A percentile compares a stretch with the other conserved stretches of the same genome.
phyloP scores from a whole-genome alignment of 352 stramenopile species.

The Elongisporangium prolatum region DNA sequence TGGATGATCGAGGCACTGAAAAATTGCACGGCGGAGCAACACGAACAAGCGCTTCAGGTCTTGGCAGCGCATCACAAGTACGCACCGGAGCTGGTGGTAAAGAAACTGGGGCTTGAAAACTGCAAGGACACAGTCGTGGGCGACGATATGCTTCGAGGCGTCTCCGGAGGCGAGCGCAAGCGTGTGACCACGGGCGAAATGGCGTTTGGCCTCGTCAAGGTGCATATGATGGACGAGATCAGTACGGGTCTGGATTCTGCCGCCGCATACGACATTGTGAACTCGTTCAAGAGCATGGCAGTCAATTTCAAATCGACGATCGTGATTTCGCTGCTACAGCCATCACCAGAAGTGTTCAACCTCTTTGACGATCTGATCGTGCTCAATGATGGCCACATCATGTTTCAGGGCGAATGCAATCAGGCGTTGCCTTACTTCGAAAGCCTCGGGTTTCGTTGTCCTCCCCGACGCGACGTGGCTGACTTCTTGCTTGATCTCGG shows the following conservation, averaged over 20 bases:
- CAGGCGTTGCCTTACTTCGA: conserved; percentile 44
- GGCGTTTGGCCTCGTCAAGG: conserved; percentile 66
- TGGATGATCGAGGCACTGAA: conserved; percentile 25
- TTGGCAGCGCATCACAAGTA: conserved; percentile 9
- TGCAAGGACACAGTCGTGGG: conserved; percentile 22
- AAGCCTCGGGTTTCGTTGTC: conserved; percentile 38
- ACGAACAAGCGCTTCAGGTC: conserved; percentile 9
- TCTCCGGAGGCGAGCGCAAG: conserved; percentile 89
- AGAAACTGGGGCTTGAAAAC: conserved; percentile 25
- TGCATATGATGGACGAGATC: conserved; percentile 81
- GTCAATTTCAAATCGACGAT: conserved; percentile 43
- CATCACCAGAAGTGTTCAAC: conserved; percentile 90
- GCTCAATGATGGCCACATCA: conserved; percentile 84
- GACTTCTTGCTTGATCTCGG: conserved; percentile 57
- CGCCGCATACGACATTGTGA: conserved; percentile 58
- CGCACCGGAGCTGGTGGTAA: conserved; percentile 13
- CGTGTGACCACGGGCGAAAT: conserved; percentile 88
- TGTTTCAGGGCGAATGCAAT: conserved; percentile 58
- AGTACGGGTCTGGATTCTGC: conserved; percentile 54
- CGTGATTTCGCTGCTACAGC: conserved; percentile 85
- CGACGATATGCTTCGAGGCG: conserved; percentile 34
- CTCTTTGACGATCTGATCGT: conserved; percentile 95
- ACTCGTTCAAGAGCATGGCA: conserved; percentile 34
- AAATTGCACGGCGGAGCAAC: conserved; percentile 10
- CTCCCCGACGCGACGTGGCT: conserved; percentile 38